A percentile compares a stretch with the other conserved stretches of the same genome.
Conservation (phyloP, 2,329 filamentous ascomycete species). For the Fusarium graminum region DNA sequence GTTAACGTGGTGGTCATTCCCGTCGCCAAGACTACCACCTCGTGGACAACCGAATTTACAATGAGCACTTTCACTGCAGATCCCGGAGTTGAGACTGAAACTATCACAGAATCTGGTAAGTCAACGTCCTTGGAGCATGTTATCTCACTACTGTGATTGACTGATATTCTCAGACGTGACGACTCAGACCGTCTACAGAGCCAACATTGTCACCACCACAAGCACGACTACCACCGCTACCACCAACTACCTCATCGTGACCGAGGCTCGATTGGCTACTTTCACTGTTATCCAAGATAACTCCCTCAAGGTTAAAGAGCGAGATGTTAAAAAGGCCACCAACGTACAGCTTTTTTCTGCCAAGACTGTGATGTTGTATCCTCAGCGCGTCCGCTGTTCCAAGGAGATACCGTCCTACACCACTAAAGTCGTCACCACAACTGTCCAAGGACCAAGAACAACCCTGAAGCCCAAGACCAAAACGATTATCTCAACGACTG, state of each 20-base stretch:
- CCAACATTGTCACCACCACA: neutral
- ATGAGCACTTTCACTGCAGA: neutral
- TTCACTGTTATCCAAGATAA: neutral
- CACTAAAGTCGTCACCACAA: neutral
- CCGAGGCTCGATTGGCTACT: neutral
- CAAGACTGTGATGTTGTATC: neutral
- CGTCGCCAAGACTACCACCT: neutral
- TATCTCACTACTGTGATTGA: no score
- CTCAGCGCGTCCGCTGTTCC: neutral
- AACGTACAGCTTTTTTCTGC: neutral
- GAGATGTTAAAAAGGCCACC: neutral
- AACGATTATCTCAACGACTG: neutral
- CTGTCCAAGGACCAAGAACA: neutral
- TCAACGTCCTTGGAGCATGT: no score
- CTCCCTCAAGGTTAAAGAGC: neutral
- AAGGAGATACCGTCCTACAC: neutral
- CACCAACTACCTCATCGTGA: neutral
- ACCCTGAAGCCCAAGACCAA: neutral
- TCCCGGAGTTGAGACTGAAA: neutral
- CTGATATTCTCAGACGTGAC: neutral
- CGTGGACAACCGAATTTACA: neutral
- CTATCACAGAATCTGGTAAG: neutral
- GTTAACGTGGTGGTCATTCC: neutral
- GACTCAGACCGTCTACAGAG: neutral
- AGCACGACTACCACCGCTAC: neutral